phyloP scores from a whole-genome alignment of 2,329 filamentous ascomycete genomes.

The Colletotrichum brevisporum region DNA sequence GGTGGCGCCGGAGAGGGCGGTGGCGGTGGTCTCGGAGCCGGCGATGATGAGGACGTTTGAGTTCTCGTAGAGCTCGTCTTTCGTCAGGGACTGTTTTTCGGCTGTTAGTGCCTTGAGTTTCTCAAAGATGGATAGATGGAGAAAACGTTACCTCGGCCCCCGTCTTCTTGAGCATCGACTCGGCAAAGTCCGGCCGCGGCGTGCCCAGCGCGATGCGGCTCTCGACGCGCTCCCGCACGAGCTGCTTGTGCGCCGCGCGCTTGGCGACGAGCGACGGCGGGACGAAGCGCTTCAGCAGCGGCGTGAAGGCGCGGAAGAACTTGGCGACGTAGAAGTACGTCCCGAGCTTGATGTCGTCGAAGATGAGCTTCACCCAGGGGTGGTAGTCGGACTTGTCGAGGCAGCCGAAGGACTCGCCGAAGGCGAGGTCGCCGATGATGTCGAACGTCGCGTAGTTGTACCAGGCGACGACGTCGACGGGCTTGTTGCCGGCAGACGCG shows the following conservation, averaged over 20 bases:
- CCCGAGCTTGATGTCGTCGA: slow-evolving; percentile 33
- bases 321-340: slow-evolving; percentile 1
- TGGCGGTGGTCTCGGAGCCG: slow-evolving; percentile 54
- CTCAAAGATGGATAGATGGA: too few relatives aligned
- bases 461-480: slow-evolving; percentile 46
- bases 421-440: slow-evolving; percentile 49
- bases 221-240: slow-evolving; percentile 27
- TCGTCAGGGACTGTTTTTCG: slow-evolving; percentile 31
- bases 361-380: slow-evolving; percentile 43
- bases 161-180: slow-evolving; percentile 40
- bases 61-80: slow-evolving; percentile 42
- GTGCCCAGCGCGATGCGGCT: slow-evolving; percentile 36
- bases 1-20: slow-evolving; percentile 46
- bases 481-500: slow-evolving; percentile 34
- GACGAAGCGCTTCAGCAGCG: slow-evolving; percentile 19
- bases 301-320: not conserved
- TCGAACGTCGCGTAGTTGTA: slow-evolving; percentile 50
- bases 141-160: slow-evolving; percentile 37
- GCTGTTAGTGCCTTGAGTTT: too few relatives aligned
- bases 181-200: slow-evolving; percentile 41
- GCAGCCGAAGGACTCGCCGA: slow-evolving; percentile 49
- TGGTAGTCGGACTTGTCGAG: slow-evolving; percentile 42
- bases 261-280: slow-evolving; percentile 17
- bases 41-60: slow-evolving; percentile 48
- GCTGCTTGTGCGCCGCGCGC: slow-evolving; percentile 5